Evolutionary conservation across 257 asterid species (phyloP), one percentile per base, ranked within the genome.

Genomic region (Penstemon barbatus): DNA sequence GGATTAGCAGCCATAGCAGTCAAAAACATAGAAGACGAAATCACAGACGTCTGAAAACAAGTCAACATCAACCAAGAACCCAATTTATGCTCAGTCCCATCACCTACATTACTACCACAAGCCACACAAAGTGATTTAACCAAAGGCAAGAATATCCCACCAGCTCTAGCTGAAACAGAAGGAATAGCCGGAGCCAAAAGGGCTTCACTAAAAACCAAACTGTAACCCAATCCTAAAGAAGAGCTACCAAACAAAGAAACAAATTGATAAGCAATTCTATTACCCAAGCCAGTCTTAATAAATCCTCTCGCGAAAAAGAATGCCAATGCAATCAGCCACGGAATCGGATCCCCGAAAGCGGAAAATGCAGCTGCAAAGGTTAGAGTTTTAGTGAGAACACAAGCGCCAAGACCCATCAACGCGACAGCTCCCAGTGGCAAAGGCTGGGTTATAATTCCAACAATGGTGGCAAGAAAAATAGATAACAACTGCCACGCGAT

Each of bases 1-100:
- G 99, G 97, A 80, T 93, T 93, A 0, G 97, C 99, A 57, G 99
- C 97, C 99, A 93, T 93, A 5, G 97, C 99, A 5, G 99, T 93
- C 79, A 93, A 77, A 61, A 93, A 90, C 99, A 93, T 89, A 4
- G 99, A 81, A 0, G 97, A 90, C 7, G 99, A 90, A 65, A 93
- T 90, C 68, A 90, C 97, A 0, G 96, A 90, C 12, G 99, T 93
- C 68, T 93, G 96, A 59, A 93, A 93, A 68, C 97, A 93, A 3
- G 99, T 93, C 69, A 93, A 75, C 96, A 89, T 90, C 71, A 93
- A 70, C 99, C 99, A 93, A 12, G 99, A 90, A 7, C 99, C 99
- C 75, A 93, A 76, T 74, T 78, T 90, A 2, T 67, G 41, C 80
- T 93, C 99, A 41, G 99, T 90, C 64, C 99, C 99, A 78, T 93